Evolutionary conservation across 2,329 filamentous ascomycete species (phyloP).

Genomic region (Blastomyces parvus): DNA sequence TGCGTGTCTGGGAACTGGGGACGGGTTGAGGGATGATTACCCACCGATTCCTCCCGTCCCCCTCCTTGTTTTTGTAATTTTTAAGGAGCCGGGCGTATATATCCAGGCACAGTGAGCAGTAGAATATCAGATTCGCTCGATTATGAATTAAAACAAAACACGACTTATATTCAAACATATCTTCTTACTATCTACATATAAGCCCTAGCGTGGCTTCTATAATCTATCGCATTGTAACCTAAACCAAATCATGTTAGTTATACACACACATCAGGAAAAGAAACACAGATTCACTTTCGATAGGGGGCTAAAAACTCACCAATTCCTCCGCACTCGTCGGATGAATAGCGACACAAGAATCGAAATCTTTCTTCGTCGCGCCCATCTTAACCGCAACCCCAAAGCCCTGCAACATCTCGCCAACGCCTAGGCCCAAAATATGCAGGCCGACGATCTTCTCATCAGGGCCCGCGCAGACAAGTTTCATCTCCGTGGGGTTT

Average conservation of each 20-base stretch:
- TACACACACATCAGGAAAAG: not conserved
- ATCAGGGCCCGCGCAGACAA: conserved; percentile 40
- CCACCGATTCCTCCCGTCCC: too few relatives aligned
- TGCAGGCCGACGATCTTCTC: conserved; percentile 45
- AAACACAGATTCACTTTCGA: conserved; percentile 36
- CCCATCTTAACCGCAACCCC: conserved; percentile 72
- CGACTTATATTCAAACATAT: not conserved
- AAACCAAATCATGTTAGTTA: conserved; percentile 7
- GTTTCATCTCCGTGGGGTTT: conserved; percentile 44
- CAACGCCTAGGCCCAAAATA: conserved; percentile 38
- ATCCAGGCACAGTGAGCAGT: not conserved
- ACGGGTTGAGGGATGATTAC: too few relatives aligned
- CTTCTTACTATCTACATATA: not conserved
- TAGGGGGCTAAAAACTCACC: conserved; percentile 34
- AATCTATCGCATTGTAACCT: conserved; percentile 23
- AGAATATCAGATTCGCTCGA: too few relatives aligned
- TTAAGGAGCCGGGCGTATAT: too few relatives aligned
- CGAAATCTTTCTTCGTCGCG: conserved; percentile 67
- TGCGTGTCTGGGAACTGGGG: not conserved
- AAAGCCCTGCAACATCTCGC: conserved; percentile 67
- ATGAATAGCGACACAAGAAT: conserved; percentile 66
- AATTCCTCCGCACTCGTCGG: conserved; percentile 68
- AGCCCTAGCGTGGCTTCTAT: not conserved
- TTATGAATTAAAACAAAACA: not conserved
- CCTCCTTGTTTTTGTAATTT: too few relatives aligned